Evolutionary conservation across 2,329 filamentous ascomycete genomes (phyloP), one percentile per base, ranked within the genome.

Genomic region (Trichoderma sp.): DNA sequence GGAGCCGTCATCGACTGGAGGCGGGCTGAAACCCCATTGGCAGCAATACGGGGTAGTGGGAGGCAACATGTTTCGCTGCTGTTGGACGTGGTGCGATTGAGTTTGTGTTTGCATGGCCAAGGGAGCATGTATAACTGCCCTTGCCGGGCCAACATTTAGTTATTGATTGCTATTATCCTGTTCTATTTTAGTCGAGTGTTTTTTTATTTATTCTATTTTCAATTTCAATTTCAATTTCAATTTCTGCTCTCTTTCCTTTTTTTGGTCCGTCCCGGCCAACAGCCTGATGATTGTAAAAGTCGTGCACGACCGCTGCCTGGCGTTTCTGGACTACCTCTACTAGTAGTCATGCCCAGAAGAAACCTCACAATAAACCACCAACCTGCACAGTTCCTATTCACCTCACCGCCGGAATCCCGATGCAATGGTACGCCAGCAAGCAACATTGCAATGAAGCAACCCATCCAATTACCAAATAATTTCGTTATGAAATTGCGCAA

Each of bases 1-100:
- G 59, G 59, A 63, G 59, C 43, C 59, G 59, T 46, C 46, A 63
- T 63, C 59, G n/a, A 52, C 46, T 32, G 46, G 46, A n/a, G 60
- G 39, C 39, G 16, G 21, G n/a, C 60, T 61, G 59, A n/a, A 37
- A 64, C 46, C 21, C 30, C 56, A 26, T 59, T 39, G 34, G 34
- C 56, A 43, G 56, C n/a, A 16, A 7, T 37, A 49, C 43, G 46
- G 46, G 46, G 46, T 49, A 49, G 46, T 49, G 10, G 43, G 6
- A 49, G 43, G 39, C 14, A n/a, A 46, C 7, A 10, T 56, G 32
- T 21, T 7, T 18, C 26, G 5, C 13, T 43, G 21, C 43, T 59
- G 56, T 59, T 59, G 56, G 34, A 26, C 34, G 16, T n/a, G 39
- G 18, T 6, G 14, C 30, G 18, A 56, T 34, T 54, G 24, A 28